These are phyloP conservation scores for Vitis vinifera DNA, from an alignment of 164 flowering plant genomes.

Conservation along the genomic window DNA sequence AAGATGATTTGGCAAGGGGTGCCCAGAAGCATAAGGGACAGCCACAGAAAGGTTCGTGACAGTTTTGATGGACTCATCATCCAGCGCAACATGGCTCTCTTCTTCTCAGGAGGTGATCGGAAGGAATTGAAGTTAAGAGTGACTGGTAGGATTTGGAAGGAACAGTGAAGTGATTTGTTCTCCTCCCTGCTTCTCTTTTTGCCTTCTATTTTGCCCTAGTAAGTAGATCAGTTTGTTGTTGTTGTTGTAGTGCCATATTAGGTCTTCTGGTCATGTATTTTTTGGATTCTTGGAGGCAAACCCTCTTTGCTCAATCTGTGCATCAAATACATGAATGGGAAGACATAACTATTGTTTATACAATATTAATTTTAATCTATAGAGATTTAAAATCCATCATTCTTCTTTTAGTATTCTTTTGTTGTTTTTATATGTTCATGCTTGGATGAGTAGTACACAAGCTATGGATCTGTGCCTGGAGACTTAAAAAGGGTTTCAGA, in stretches of 20 bases:
- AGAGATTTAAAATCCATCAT: not conserved
- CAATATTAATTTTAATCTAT: constrained; percentile 1
- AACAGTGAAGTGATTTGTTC: constrained; percentile 21
- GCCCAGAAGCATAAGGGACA: constrained; percentile 41
- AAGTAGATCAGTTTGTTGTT: constrained; percentile 5
- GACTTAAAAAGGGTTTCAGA: too few relatives aligned
- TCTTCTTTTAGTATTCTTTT: too few relatives aligned
- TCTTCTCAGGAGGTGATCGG: constrained; percentile 47
- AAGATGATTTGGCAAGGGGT: constrained; percentile 46
- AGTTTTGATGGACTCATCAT: constrained; percentile 45
- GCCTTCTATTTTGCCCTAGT: not conserved
- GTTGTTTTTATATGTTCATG: too few relatives aligned
- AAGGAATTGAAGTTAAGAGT: constrained; percentile 47
- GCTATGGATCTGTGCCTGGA: too few relatives aligned
- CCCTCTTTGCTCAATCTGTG: constrained; percentile 52
- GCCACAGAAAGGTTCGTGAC: constrained; percentile 44
- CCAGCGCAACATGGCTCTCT: constrained; percentile 44
- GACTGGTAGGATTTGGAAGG: constrained; percentile 49
- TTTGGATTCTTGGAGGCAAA: constrained; percentile 39
- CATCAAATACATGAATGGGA: constrained; percentile 36
- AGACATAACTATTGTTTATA: constrained; percentile 7
- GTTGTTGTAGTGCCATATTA: not conserved
- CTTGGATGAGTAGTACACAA: too few relatives aligned
- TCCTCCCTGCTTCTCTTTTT: not conserved
- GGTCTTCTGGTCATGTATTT: constrained; percentile 36